Percentiles rank a stretch among this genome's conserved stretches.
phyloP scores from a whole-genome alignment of 306 rosid species.

The Bauhinia variegata region DNA sequence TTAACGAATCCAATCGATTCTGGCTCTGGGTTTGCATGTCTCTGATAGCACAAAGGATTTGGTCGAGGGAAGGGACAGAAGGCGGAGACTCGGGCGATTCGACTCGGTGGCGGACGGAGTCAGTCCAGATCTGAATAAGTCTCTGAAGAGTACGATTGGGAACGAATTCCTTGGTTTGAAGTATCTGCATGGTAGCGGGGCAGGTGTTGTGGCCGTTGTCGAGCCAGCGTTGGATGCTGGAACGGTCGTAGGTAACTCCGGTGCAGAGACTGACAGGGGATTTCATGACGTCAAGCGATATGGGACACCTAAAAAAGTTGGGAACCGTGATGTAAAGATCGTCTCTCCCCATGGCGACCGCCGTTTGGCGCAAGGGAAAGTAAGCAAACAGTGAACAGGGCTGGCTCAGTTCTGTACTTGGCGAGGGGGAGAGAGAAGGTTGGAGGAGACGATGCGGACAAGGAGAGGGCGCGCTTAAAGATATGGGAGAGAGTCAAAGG shows the following conservation, averaged over 20 bases:
- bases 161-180: constrained; percentile 69
- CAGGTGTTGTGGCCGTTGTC: constrained; percentile 96
- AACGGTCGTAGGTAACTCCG: constrained; percentile 94
- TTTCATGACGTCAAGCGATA: constrained; percentile 84
- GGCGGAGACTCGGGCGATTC: constrained; percentile 44
- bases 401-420: too few species aligned
- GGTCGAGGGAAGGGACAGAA: constrained; percentile 40
- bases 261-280: constrained; percentile 95
- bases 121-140: constrained; percentile 93
- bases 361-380: background rate
- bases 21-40: background rate
- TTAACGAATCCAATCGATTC: constrained; percentile 29
- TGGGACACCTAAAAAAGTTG: constrained; percentile 83
- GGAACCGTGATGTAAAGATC: constrained; percentile 74
- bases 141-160: constrained; percentile 85
- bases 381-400: background rate
- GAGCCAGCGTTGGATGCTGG: constrained; percentile 95
- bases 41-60: constrained; percentile 44
- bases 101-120: constrained; percentile 51
- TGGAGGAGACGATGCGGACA: constrained; percentile 34
- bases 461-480: constrained; percentile 52
- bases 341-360: constrained; percentile 63
- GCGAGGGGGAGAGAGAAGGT: background rate
- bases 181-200: constrained; percentile 96
- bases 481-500: constrained; percentile 66